A percentile compares a stretch with the other conserved stretches of the same genome.
Conservation (phyloP, 176 grass and related monocot genomes). For the Aegilops tauschii region DNA sequence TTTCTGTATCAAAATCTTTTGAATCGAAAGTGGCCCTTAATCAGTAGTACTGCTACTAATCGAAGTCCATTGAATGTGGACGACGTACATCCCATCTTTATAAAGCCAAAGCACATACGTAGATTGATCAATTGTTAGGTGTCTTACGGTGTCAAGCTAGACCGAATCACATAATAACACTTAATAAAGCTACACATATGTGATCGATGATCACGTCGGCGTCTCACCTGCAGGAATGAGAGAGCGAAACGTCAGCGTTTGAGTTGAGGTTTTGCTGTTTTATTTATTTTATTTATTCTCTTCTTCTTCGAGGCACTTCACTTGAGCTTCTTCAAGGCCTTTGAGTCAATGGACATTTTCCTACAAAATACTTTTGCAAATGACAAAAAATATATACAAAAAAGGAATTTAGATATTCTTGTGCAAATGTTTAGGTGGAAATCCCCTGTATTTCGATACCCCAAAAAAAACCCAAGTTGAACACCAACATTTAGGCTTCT, state of each 20-base stretch:
- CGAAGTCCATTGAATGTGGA: slow-evolving; percentile 33
- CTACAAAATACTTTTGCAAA: too few relatives aligned
- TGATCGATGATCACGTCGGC: neutral
- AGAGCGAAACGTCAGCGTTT: neutral
- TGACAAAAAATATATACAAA: too few relatives aligned
- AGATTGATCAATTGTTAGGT: neutral
- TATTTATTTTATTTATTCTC: neutral
- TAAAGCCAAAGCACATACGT: neutral
- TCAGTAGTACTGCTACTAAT: neutral
- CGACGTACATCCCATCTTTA: neutral
- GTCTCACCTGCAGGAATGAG: neutral
- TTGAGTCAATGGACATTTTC: too few relatives aligned
- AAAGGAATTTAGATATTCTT: too few relatives aligned
- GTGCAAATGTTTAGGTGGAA: too few relatives aligned
- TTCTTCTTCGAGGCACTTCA: neutral
- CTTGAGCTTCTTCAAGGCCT: neutral
- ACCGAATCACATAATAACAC: slow-evolving; percentile 2
- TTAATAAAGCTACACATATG: slow-evolving; percentile 9
- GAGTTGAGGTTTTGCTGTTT: neutral
- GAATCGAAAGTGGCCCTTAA: neutral
- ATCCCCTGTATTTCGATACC: too few relatives aligned
- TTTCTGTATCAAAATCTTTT: neutral
- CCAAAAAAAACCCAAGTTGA: too few relatives aligned
- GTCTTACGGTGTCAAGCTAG: neutral
- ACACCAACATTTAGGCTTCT: too few relatives aligned